Percentiles rank a stretch among this genome's conserved stretches.
These are phyloP conservation scores for Quercus dentata DNA, from an alignment of 306 rosid species.

Conservation along the genomic window DNA sequence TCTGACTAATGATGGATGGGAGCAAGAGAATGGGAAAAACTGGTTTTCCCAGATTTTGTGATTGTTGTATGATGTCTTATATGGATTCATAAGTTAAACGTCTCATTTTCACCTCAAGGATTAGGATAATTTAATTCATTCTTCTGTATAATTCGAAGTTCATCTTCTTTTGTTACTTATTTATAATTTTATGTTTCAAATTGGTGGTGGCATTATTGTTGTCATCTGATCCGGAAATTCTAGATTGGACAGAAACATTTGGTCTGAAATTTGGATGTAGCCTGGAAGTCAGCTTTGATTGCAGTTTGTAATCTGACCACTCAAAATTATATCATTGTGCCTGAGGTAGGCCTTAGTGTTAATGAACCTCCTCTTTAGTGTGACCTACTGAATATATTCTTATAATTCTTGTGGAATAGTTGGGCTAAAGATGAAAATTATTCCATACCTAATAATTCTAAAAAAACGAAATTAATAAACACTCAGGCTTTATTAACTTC, in stretches of 20 bases:
- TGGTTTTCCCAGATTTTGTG: conserved; percentile 23
- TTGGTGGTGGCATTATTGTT: not conserved
- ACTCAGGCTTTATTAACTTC: too few relatives aligned
- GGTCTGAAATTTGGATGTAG: not conserved
- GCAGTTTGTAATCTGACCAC: not conserved
- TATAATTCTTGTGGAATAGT: too few relatives aligned
- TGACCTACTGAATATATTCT: too few relatives aligned
- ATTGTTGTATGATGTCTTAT: not conserved
- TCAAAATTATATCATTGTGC: not conserved
- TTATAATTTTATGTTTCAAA: too few relatives aligned
- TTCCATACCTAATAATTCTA: not conserved
- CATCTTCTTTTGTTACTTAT: not conserved
- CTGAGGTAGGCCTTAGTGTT: too few relatives aligned
- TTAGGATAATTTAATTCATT: not conserved
- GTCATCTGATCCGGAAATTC: not conserved
- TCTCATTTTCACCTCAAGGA: conserved; percentile 4
- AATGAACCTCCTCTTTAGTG: too few relatives aligned
- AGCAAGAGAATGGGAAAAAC: conserved; percentile 18
- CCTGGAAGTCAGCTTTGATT: not conserved
- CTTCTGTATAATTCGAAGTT: not conserved
- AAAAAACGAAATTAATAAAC: too few relatives aligned
- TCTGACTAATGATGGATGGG: conserved; percentile 8
- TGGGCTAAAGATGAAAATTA: too few relatives aligned
- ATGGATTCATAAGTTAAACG: not conserved
- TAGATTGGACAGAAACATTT: not conserved